Conservation (phyloP, 1,284 basidiomycete species). For the Tremellales sp. region DNA sequence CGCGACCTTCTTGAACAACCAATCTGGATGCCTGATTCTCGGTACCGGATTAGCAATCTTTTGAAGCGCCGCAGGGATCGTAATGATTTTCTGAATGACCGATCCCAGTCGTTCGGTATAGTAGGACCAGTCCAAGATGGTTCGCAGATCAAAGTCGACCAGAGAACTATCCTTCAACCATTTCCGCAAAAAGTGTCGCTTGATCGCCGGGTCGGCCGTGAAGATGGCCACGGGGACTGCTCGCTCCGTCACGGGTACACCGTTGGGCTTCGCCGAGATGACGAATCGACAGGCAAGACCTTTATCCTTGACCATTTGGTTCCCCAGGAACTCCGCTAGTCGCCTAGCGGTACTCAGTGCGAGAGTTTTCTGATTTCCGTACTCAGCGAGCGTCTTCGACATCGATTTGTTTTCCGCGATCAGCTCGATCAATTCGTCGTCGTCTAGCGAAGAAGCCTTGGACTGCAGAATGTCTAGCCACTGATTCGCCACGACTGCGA, state of each 20-base stretch:
- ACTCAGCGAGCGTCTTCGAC: constrained; percentile 95
- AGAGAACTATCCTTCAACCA: constrained; percentile 95
- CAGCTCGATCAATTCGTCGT: constrained; percentile 93
- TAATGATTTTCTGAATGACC: constrained; percentile 98
- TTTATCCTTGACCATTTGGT: constrained; percentile 99
- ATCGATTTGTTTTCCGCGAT: constrained; percentile 99
- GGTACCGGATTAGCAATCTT: constrained; percentile 96
- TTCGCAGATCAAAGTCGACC: constrained; percentile 83
- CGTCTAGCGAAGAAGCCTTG: constrained; percentile 74
- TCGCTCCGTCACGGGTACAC: constrained; percentile 93
- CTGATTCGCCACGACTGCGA: constrained; percentile 89
- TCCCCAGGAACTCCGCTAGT: constrained; percentile 93
- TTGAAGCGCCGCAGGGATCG: constrained; percentile 98
- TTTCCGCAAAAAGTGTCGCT: constrained; percentile 85
- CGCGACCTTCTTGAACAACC: constrained; percentile 88
- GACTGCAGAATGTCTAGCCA: constrained; percentile 96
- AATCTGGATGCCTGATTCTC: constrained; percentile 93
- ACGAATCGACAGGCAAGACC: constrained; percentile 98
- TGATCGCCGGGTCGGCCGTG: constrained; percentile 86
- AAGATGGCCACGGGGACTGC: constrained; percentile 99
- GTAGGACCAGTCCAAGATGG: constrained; percentile 97
- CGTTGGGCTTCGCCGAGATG: constrained; percentile 89
- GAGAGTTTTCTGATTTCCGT: constrained; percentile 94
- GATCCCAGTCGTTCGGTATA: constrained; percentile 97
- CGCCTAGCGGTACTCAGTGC: constrained; percentile 95